These are phyloP conservation scores for Salix arbutifolia DNA, from an alignment of 345 rosid species.

Conservation along the genomic window DNA sequence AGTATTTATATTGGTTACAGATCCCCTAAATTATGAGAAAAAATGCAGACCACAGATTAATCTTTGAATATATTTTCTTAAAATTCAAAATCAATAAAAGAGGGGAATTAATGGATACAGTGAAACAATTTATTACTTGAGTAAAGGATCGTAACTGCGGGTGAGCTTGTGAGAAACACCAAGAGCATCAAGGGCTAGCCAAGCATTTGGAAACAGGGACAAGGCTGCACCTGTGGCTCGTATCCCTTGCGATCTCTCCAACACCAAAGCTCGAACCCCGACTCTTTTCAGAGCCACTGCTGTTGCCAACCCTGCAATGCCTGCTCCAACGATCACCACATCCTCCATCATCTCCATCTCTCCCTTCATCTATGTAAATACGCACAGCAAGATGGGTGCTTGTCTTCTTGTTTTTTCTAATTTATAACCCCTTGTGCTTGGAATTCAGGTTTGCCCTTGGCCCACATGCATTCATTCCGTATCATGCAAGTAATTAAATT, in stretches of 20 bases:
- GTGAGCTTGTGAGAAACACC: slow-evolving; percentile 37
- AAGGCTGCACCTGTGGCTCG: slow-evolving; percentile 32
- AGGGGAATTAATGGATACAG: too few relatives aligned
- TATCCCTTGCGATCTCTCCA: slow-evolving; percentile 28
- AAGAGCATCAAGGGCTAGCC: slow-evolving; percentile 43
- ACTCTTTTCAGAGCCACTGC: slow-evolving; percentile 36
- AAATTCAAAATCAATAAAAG: background rate
- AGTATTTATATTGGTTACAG: slow-evolving; percentile 21
- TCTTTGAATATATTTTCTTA: background rate
- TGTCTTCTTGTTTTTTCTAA: background rate
- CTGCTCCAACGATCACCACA: slow-evolving; percentile 35
- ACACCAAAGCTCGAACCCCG: slow-evolving; percentile 25
- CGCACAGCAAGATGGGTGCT: background rate
- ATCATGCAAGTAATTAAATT: too few relatives aligned
- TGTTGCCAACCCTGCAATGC: slow-evolving; percentile 40
- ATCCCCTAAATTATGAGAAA: background rate
- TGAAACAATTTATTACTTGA: background rate
- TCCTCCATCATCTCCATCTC: slow-evolving; percentile 19
- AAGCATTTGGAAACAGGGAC: slow-evolving; percentile 29
- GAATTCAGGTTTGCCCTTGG: too few relatives aligned
- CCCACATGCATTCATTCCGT: too few relatives aligned
- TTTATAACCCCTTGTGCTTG: background rate
- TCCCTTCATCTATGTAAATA: background rate
- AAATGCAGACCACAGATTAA: background rate
- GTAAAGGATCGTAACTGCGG: slow-evolving; percentile 5